Evolutionary conservation across 768 basidiomycete species (phyloP), one percentile per base, ranked within the genome.

Genomic region (Tulasnella calospora): DNA sequence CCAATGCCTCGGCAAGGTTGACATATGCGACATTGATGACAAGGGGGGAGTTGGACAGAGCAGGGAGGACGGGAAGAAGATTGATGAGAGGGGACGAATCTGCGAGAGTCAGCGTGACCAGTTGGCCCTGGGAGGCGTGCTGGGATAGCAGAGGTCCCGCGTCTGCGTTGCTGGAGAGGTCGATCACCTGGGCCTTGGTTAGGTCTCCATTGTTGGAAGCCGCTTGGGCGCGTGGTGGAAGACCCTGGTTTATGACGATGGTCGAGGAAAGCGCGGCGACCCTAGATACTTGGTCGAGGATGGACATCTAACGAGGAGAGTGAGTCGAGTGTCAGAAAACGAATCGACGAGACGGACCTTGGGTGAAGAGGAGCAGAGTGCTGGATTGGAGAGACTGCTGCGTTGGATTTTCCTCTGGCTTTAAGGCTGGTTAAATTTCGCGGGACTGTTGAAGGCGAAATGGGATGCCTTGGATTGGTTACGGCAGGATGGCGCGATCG

Each of bases 1-100:
- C 86, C 57, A 96, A 88, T 55, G 90, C 90, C 80, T 92, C 90
- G 44, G 93, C 89, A 67, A 95, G 88, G 75, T 84, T 80, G 83
- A 94, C 91, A 67, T 90, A 87, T 17, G 90, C 90, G 47, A 95
- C 85, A 82, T 95, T 92, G 40, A 95, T 82, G 40, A 92, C 94
- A 27, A 94, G 84, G 0, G 94, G 90, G 6, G 87, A 84, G 0
- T 86, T 82, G 0, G 92, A 89, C 72, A 96, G 86, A 79, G 92
- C 89, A 44, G 90, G 83, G n/a, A 94, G 88, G 82, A 90, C 89
- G 0, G 90, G 87, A 13, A 94, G 84, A n/a, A 95, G 87, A 51
- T 88, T 86, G 36, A 90, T 82, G 33, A 88, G 83, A 70, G 89
- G 88, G 12, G 89, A 85, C 57, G 86, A 85, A 7, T 89, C 86